Evolutionary conservation across 148 eudicot genomes (phyloP), one percentile per base, ranked within the genome.

Genomic region (Cornus controversa): DNA sequence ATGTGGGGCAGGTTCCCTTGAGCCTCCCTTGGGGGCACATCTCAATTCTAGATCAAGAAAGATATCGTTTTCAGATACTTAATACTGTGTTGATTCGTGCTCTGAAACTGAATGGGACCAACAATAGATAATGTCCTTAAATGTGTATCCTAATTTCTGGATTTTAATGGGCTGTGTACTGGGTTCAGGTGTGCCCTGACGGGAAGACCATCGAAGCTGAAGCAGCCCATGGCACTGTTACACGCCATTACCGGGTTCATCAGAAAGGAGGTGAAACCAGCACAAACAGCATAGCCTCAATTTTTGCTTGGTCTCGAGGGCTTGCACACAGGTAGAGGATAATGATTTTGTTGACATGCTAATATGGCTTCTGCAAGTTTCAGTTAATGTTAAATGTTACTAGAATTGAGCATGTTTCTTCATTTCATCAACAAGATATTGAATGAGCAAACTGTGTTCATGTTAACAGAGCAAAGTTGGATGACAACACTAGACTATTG

Each of bases 381-480:
- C 5, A 40, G 27, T 75, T 3, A 6, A 2, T 40, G 22, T 75
- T 15, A 13, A 3, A 62, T 24, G 42, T 40, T 28, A 22, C 14
- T 22, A 28, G 14, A 16, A 16, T 20, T 10, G 4, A 20, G 3
- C 28, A 26, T 65, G 20, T 75, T 67, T 40, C 42, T 37, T 67
- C 31, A 15, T 36, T 8, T 40, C 0, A n/a, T n/a, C n/a, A 25
- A 40, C 45, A 37, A 6, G 7, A 15, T 25, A 34, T 36, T 10
- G n/a, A 40, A 34, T 71, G n/a, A 47, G 23, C 66, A 72, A 65
- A 29, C 31, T 24, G 31, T 73, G 42, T 57, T 83, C 24, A 68
- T 67, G 67, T 8, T 70, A 23, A 79, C 85, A 91, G 95, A 83
- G 92, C 97, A 67, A 93, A 93, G 86, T 81, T 93, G 88, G 97